Base-by-base conservation (phyloP, 768 basidiomycete species). In the Pleurotus ostreatus region DNA sequence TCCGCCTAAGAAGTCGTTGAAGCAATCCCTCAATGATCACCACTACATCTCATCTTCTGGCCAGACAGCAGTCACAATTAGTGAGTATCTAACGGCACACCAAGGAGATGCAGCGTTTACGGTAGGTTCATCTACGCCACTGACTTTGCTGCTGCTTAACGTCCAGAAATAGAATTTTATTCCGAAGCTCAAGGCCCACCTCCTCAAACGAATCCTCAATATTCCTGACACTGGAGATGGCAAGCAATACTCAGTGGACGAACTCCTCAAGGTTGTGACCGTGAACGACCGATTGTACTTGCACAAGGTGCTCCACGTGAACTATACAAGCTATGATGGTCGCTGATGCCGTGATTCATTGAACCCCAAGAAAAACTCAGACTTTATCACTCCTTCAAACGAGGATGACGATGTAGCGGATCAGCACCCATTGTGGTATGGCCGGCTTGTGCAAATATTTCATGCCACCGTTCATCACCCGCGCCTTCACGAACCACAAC, bases 301-400 rank as follows among this genome's bases (percentile, higher is more conserved):
- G 8, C 71, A 74, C 62, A 65, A 66, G 41, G 60, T 63, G 2
- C 18, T 74, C 3, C 66, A 66, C 0, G 44, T 77, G 46, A 72
- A 75, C 59, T 76, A 74, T 59, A 77, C 73, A 0, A 74, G 72
- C 0, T 80, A 78, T 60, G 73, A 80, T 60, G 38, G 74, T 15
- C 68, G 68, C 11, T 63, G 71, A 0, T 57, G 60, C 2, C 74
- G 78, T 56, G 78, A 81, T 57, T 57, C 66, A 0, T 56, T 80
- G 30, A 76, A 77, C 23, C 65, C 70, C 1, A 18, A 59, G 0
- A 70, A 64, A 0, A 67, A 75, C 8, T 37, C 66, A 0, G 65
- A 78, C 22, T 48, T 80, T 3, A 75, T 70, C 59, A 57, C 67
- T 2, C 58, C 52, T 0, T 60, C 63, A 39, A 63, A 65, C 0